Percentiles rank a stretch among this genome's conserved stretches.
Conservation (phyloP, 1,139 yeast species). For the Nakaseomyces kungkrabaensis region DNA sequence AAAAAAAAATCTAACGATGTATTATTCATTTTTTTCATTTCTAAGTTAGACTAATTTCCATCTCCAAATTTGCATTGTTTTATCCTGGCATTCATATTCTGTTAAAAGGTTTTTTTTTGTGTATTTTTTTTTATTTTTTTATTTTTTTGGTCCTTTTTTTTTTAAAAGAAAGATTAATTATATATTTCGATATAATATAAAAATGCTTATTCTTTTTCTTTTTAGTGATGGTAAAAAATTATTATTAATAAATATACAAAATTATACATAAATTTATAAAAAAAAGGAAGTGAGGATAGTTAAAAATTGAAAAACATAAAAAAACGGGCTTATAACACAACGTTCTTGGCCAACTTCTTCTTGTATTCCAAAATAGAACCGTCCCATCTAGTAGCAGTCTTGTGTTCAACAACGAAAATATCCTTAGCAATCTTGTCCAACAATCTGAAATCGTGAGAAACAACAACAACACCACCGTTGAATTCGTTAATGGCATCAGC, state of each 20-base stretch:
- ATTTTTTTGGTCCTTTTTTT: too few relatives aligned
- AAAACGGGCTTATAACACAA: constrained; percentile 44
- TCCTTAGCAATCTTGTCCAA: constrained; percentile 96
- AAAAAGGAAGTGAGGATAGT: not conserved
- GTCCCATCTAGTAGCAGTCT: constrained; percentile 94
- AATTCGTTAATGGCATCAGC: constrained; percentile 92
- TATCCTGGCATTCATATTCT: too few relatives aligned
- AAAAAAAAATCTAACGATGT: too few relatives aligned
- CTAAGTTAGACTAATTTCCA: too few relatives aligned
- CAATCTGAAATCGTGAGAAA: constrained; percentile 97
- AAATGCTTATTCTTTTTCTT: too few relatives aligned
- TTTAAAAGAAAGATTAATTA: too few relatives aligned
- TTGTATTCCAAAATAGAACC: constrained; percentile 85
- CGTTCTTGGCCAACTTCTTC: constrained; percentile 82
- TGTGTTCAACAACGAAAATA: constrained; percentile 88
- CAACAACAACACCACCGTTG: constrained; percentile 97
- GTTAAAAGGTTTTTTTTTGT: too few relatives aligned
- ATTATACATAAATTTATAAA: not conserved
- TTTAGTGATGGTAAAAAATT: not conserved
- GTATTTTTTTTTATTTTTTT: too few relatives aligned
- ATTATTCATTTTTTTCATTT: too few relatives aligned
- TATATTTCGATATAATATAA: too few relatives aligned
- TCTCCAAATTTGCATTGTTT: too few relatives aligned
- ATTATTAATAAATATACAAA: not conserved
- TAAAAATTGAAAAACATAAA: not conserved